phyloP scores from a whole-genome alignment of 2,329 filamentous ascomycete genomes.

The Phaeosphaeria sp. region DNA sequence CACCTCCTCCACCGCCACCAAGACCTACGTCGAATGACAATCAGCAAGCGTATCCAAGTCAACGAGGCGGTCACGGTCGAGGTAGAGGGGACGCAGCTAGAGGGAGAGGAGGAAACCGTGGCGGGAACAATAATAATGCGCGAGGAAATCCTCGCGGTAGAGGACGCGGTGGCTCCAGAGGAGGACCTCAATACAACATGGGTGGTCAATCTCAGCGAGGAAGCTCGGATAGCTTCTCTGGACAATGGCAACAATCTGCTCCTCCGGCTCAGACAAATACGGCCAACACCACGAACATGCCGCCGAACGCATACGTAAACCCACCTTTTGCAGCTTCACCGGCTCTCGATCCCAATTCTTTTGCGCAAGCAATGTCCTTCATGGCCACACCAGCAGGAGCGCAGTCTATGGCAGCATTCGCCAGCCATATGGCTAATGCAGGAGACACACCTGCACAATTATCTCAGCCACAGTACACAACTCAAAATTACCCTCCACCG shows the following conservation, averaged over 20 bases:
- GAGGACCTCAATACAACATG: slow-evolving; percentile 24
- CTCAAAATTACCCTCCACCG: slow-evolving; percentile 21
- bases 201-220: slow-evolving; percentile 17
- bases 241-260: slow-evolving; percentile 11
- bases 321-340: slow-evolving; percentile 22
- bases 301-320: slow-evolving; percentile 17
- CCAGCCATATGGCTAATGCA: slow-evolving; percentile 26
- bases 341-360: slow-evolving; percentile 27
- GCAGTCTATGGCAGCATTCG: slow-evolving; percentile 37
- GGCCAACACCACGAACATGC: not conserved
- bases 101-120: slow-evolving; percentile 29
- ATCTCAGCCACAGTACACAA: slow-evolving; percentile 6
- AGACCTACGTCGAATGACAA: slow-evolving; percentile 39
- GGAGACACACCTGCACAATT: slow-evolving; percentile 7
- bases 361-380: slow-evolving; percentile 39
- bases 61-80: slow-evolving; percentile 32
- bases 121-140: slow-evolving; percentile 20
- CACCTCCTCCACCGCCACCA: slow-evolving; percentile 53
- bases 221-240: slow-evolving; percentile 4
- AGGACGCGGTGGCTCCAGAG: slow-evolving; percentile 24
- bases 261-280: not conserved
- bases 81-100: slow-evolving; percentile 38
- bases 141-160: slow-evolving; percentile 19
- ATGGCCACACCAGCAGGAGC: slow-evolving; percentile 36
- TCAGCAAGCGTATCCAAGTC: slow-evolving; percentile 33